Conservation (phyloP, 225 moss, liverwort and hornwort genomes). For the Pseudisothecium myosuroides region DNA sequence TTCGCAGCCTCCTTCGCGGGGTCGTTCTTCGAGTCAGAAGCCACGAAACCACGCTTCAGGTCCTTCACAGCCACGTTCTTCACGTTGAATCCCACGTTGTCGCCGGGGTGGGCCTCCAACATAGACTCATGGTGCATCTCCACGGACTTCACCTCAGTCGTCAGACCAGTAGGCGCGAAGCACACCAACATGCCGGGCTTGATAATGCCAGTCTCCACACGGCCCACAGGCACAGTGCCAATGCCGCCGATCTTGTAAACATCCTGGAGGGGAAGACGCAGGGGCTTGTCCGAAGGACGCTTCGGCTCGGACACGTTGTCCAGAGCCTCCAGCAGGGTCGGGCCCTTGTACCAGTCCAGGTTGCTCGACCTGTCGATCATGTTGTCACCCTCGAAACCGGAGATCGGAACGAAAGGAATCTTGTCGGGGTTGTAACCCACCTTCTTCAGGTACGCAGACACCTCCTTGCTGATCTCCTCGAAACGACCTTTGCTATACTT, state of each 20-base stretch:
- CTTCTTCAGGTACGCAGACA: constrained; percentile 48
- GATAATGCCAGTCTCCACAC: neutral
- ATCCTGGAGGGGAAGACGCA: constrained; percentile 46
- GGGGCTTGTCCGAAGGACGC: constrained; percentile 52
- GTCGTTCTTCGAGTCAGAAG: constrained; percentile 51
- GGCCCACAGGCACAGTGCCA: neutral
- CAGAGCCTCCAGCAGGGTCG: constrained; percentile 39
- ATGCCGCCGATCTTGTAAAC: constrained; percentile 63
- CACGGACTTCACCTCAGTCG: constrained; percentile 11
- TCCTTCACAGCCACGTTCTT: constrained; percentile 43
- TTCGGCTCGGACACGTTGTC: constrained; percentile 46
- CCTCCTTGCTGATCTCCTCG: constrained; percentile 50
- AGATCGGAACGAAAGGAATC: constrained; percentile 45
- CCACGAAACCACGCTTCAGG: constrained; percentile 42
- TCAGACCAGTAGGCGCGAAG: neutral
- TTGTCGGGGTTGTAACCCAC: constrained; percentile 54
- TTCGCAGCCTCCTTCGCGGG: constrained; percentile 51
- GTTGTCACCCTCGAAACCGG: constrained; percentile 52
- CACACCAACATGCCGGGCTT: neutral
- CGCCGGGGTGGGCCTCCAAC: constrained; percentile 38
- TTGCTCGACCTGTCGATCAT: constrained; percentile 46
- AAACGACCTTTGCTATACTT: constrained; percentile 58
- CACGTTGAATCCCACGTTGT: constrained; percentile 25
- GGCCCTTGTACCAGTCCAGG: constrained; percentile 55
- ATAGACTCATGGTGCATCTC: constrained; percentile 64